A percentile compares a stretch with the other conserved stretches of the same genome.
phyloP scores from a whole-genome alignment of 2,329 filamentous ascomycete species.

The Claviceps sp. region DNA sequence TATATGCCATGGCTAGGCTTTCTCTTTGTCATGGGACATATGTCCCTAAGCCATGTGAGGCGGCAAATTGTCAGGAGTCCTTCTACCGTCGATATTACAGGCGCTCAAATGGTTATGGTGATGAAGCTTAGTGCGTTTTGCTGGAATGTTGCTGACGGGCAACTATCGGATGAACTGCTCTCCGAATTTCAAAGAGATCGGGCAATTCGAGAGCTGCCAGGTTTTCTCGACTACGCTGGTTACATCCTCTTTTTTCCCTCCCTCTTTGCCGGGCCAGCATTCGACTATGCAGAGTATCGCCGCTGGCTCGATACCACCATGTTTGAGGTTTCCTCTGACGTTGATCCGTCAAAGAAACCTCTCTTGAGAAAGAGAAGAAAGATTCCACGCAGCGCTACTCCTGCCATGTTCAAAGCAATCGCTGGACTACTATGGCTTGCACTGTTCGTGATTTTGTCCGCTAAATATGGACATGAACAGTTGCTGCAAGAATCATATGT shows the following conservation, averaged over 20 bases:
- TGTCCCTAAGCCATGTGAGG: conserved; percentile 78
- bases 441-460: conserved; percentile 59
- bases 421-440: conserved; percentile 68
- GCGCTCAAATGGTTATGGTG: conserved; percentile 92
- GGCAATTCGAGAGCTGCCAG: conserved; percentile 60
- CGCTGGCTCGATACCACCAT: conserved; percentile 89
- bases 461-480: conserved; percentile 49
- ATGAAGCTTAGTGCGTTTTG: conserved; percentile 97
- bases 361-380: conserved; percentile 79
- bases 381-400: conserved; percentile 81
- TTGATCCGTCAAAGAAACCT: conserved; percentile 76
- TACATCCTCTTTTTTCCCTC: conserved; percentile 95
- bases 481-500: conserved; percentile 55
- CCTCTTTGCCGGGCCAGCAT: conserved; percentile 78
- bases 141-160: conserved; percentile 95
- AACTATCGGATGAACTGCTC: conserved; percentile 64
- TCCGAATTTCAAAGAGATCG: conserved; percentile 77
- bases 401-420: conserved; percentile 63
- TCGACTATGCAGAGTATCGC: conserved; percentile 87
- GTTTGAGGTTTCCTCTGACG: conserved; percentile 71
- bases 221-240: conserved; percentile 66
- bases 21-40: conserved; percentile 85
- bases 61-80: conserved; percentile 60
- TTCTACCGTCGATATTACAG: conserved; percentile 70
- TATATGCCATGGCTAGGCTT: conserved; percentile 98